Evolutionary conservation across 345 rosid genomes (phyloP), one percentile per base, ranked within the genome.

Genomic region (Salix udensis): DNA sequence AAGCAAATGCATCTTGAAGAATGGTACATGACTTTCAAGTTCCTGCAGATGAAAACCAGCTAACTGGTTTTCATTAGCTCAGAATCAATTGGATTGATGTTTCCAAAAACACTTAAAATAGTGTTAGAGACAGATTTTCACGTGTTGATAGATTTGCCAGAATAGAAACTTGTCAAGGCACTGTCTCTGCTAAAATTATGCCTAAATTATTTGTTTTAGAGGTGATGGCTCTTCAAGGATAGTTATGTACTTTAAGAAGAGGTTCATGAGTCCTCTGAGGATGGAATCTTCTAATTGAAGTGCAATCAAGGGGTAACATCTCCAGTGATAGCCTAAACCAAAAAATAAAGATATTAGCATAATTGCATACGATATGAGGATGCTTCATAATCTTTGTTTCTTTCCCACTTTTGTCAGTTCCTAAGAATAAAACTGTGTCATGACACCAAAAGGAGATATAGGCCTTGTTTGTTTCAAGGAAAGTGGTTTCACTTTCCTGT

Each of bases 271-370:
- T 75, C 83, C 89, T 79, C 73, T 78, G 16, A 80, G 67, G 48
- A 88, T 65, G 40, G 87, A 82, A 86, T 46, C 83, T 85, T 84
- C 88, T 85, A 90, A 87, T 76, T 76, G 85, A 66, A 86, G 79
- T 55, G 82, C 71, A 73, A 81, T 78, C 79, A 90, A 82, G 71
- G 91, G 86, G 72, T 50, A 68, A 80, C 77, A 42, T 83, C 89
- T 60, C 77, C 72, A 21, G 84, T 73, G 65, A 86, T 82, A 39
- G 85, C 81, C 91, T 90, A 86, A 70, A 67, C 48, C 48, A 44
- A 83, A 75, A 50, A 65, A 46, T 34, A 24, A 23, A 9, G 11
- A 68, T 50, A 62, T 7, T 18, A 23, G 16, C 46, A 58, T 44
- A 65, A 7, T 42, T 50, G 48, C 48, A 44, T 2, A 44, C 48